Percentiles rank a stretch among this genome's conserved stretches.
These are phyloP conservation scores for Podospora sp. DNA, from an alignment of 495 filamentous ascomycete species.

Conservation along the genomic window DNA sequence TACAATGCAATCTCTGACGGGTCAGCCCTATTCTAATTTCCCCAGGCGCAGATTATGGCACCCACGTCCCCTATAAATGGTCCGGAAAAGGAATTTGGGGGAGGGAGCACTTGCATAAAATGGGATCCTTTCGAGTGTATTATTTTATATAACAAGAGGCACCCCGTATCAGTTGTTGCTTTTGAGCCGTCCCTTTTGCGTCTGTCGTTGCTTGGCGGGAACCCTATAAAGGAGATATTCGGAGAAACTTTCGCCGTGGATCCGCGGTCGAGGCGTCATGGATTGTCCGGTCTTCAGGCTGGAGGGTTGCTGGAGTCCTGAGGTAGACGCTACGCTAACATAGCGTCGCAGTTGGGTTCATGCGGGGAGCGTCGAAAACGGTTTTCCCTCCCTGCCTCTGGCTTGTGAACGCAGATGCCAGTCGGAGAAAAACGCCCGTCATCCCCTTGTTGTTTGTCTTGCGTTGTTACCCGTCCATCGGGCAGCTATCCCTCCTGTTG, in stretches of 20 bases:
- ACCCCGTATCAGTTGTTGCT: neutral
- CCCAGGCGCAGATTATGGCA: neutral
- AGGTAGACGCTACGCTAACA: neutral
- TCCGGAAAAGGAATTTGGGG: neutral
- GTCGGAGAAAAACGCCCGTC: neutral
- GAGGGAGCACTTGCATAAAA: conserved; percentile 6
- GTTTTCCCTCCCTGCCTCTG: neutral
- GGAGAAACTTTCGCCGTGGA: neutral
- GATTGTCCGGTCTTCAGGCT: neutral
- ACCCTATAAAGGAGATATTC: neutral
- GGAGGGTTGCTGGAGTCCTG: neutral
- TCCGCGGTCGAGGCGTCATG: neutral
- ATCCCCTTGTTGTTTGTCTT: neutral
- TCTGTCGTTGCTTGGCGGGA: neutral
- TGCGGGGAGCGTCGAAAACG: neutral
- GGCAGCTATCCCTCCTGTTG: neutral
- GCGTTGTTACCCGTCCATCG: neutral
- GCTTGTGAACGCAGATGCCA: neutral
- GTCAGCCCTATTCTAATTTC: neutral
- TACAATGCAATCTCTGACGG: neutral
- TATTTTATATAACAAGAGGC: conserved; percentile 5
- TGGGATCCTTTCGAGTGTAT: neutral
- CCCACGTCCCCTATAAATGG: neutral
- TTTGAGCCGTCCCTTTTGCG: neutral
- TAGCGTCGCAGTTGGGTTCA: neutral